Base-by-base conservation (phyloP, 2,329 filamentous ascomycete species). In the Fusarium fujikuroi region DNA sequence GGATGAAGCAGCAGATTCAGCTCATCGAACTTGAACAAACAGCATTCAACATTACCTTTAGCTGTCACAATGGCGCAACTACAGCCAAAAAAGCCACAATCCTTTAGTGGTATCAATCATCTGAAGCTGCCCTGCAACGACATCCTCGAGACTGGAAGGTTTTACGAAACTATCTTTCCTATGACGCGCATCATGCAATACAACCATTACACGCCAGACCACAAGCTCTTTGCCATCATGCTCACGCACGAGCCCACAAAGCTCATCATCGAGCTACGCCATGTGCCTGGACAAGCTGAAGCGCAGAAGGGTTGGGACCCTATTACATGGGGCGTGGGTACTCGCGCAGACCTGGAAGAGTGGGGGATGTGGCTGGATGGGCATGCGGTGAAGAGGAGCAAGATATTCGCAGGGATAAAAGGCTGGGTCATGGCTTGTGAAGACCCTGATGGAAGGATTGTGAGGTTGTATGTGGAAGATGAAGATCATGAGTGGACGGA, bases 381-480 rank as follows among this genome's bases (percentile, higher is more conserved):
- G 5, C 28, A 56, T n/a, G 14, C 2, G 5, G 43, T 49, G 19
- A 32, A 6, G 14, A 49, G 56, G 30, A 59, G 56, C 19, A 49
- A 59, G 9, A 30, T 59, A 5, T 47, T 59, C 15, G 19, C 9
- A 2, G 56, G 56, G 19, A 49, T 59, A 10, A 59, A 59, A 34
- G 56, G 56, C 8, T 49, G 43, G 43, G 56, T 59, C 8, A 59
- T 59, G 43, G 56, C 42, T 9, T 59, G 56, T 18, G 43, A 59
- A 21, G 56, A 59, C 15, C 56, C 43, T 7, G 43, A 59, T 49
- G 43, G 56, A 6, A 59, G 32, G 16, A 39, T 59, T 9, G 25
- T 59, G 23, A 59, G 42, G 34, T 9, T 59, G 8, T 59, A 59
- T 15, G 42, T 58, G 0, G 32, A 58, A 18, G 32, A 58, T 12